Evolutionary conservation across 2,329 filamentous ascomycete genomes (phyloP).

Genomic region (Cladosporium sp.): DNA sequence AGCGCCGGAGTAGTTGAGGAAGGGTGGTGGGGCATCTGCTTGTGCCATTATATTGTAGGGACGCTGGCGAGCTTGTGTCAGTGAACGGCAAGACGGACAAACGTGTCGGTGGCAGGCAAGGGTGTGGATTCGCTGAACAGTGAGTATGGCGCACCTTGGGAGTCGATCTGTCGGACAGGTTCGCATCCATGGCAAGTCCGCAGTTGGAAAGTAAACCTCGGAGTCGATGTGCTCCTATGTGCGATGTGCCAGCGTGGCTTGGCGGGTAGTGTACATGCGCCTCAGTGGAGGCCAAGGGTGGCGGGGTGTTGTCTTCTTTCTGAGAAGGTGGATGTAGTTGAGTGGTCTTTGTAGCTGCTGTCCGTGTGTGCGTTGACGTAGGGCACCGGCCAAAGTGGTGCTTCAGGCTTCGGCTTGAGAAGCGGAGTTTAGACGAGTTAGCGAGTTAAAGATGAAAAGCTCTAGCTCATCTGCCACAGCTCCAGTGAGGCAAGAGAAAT

Average conservation of each 20-base stretch:
- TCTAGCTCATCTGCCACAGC: neutral
- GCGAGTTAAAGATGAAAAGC: neutral
- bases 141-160: constrained; percentile 1
- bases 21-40: constrained; percentile 23
- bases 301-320: neutral
- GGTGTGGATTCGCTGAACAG: neutral
- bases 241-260: neutral
- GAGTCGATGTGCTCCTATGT: neutral
- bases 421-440: neutral
- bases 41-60: constrained; percentile 24
- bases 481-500: neutral
- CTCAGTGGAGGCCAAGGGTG: neutral
- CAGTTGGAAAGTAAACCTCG: constrained; percentile 2
- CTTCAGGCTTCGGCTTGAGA: neutral
- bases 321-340: neutral
- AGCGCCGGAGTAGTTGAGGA: constrained; percentile 13
- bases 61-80: constrained; percentile 14
- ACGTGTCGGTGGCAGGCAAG: neutral
- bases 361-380: neutral
- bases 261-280: neutral
- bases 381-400: neutral
- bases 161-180: neutral
- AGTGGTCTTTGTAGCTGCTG: neutral
- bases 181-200: constrained; percentile 1
- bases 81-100: neutral